Evolutionary conservation across 2,329 filamentous ascomycete species (phyloP), one percentile per base, ranked within the genome.

Genomic region (Ustulina deusta): DNA sequence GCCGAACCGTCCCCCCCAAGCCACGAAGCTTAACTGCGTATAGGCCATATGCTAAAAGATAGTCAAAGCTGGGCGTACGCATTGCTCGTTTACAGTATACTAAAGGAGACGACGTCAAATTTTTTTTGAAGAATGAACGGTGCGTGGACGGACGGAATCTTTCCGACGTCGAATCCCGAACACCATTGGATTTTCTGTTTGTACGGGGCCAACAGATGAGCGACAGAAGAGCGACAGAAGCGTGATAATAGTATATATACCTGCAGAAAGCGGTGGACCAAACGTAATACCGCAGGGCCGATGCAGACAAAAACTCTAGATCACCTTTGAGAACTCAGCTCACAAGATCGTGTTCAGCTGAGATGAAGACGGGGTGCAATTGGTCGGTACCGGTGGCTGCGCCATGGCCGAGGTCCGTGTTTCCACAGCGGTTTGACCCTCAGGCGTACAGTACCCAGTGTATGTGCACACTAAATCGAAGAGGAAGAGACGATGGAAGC

Each of bases 21-120:
- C 59, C 59, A 36, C 46, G 63, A 66, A 60, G 65, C 65, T 67
- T 67, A 55, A 64, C 7, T 40, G 22, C 44, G 27, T 6, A 36
- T 34, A 54, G 54, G 52, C 48, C 51, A 32, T 36, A 36, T n/a
- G 22, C 62, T 65, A 65, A 59, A 17, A 25, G 48, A 56, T 63
- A 9, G 59, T 40, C 54, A 44, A 32, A 59, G 54, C 65, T 59
- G 60, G 65, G 65, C 60, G 38, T n/a, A 51, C 25, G 49, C 49
- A 34, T 27, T 20, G 49, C 6, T 34, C 6, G 27, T 52, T 34
- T 32, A 44, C 5, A 40, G 40, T n/a, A n/a, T 2, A 44, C 5
- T 44, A 52, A 22, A 25, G 17, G 34, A 29, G 20, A 25, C 46
- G n/a, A 42, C 20, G 20, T 6, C 11, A 25, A 10, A 34, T n/a